A percentile compares a stretch with the other conserved stretches of the same genome.
These are phyloP conservation scores for Ophiostoma novo-ulmi DNA, from an alignment of 2,329 filamentous ascomycete genomes.

Conservation along the genomic window DNA sequence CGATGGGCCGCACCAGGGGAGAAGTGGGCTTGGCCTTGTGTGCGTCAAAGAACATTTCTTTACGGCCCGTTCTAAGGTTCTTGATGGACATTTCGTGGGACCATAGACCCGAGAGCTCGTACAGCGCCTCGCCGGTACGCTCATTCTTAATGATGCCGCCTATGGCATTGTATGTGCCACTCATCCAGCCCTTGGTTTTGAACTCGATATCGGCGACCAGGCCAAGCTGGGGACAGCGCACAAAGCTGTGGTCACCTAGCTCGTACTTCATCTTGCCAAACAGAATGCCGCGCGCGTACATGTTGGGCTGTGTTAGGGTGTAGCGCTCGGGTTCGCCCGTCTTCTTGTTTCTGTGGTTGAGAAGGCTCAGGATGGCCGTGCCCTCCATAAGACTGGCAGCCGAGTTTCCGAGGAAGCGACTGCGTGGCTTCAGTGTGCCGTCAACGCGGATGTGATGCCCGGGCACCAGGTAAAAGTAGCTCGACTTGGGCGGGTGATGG, in stretches of 20 bases:
- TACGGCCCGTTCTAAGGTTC: constrained; percentile 79
- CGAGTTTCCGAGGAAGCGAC: constrained; percentile 93
- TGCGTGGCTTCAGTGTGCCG: constrained; percentile 88
- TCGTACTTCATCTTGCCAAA: constrained; percentile 99
- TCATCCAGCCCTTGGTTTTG: constrained; percentile 97
- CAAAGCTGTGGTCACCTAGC: constrained; percentile 89
- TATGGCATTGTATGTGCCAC: constrained; percentile 93
- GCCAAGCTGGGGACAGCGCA: constrained; percentile 82
- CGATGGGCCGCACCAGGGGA: constrained; percentile 68
- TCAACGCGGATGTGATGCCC: constrained; percentile 93
- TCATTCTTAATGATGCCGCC: constrained; percentile 86
- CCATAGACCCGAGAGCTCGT: constrained; percentile 88
- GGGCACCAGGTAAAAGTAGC: constrained; percentile 97
- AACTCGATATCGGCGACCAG: constrained; percentile 91
- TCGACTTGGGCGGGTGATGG: constrained; percentile 96
- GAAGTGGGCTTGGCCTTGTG: constrained; percentile 68
- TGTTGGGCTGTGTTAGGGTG: constrained; percentile 93
- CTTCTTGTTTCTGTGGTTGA: constrained; percentile 67
- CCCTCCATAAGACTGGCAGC: constrained; percentile 98
- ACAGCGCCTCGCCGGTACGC: constrained; percentile 79
- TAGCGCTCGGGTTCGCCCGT: constrained; percentile 73
- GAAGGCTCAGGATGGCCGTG: constrained; percentile 75
- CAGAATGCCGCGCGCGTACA: constrained; percentile 94
- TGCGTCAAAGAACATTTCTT: constrained; percentile 85
- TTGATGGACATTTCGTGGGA: constrained; percentile 93